A percentile compares a stretch with the other conserved stretches of the same genome.
Evolutionary conservation across 1,139 yeast species (phyloP).

Genomic region (Magnusiomyces fungicola): DNA sequence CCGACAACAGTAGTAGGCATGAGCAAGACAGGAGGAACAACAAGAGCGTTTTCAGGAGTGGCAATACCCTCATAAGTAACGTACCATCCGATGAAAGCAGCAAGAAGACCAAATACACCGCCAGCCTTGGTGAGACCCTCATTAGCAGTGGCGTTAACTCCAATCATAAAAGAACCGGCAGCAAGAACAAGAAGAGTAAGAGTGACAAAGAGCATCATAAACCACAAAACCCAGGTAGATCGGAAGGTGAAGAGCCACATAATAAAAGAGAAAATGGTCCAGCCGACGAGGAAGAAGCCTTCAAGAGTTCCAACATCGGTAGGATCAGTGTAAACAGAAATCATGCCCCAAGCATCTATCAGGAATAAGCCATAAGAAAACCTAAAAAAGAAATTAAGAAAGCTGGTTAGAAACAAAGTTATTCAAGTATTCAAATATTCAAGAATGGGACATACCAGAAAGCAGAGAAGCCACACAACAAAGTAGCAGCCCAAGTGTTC

Average conservation of each 20-base stretch:
- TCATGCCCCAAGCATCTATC: conserved; percentile 66
- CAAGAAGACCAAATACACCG: conserved; percentile 69
- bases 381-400: no score
- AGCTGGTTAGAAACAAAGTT: no score
- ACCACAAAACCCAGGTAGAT: conserved; percentile 70
- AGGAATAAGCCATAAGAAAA: conserved; percentile 61
- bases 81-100: conserved; percentile 79
- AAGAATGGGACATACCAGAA: conserved; percentile 72
- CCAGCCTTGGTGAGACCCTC: conserved; percentile 59
- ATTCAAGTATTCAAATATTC: no score
- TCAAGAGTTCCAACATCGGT: conserved; percentile 46
- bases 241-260: conserved; percentile 61
- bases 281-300: conserved; percentile 68
- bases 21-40: conserved; percentile 44
- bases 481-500: conserved; percentile 83
- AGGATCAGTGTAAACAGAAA: conserved; percentile 40
- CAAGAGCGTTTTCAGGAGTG: conserved; percentile 58
- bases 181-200: no score
- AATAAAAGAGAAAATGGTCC: conserved; percentile 74
- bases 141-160: no score
- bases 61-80: conserved; percentile 90
- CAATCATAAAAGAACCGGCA: no score
- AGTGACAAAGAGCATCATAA: conserved; percentile 61
- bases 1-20: conserved; percentile 31
- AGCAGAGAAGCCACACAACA: conserved; percentile 71